These are phyloP conservation scores for Chrysoporthe puriensis DNA, from an alignment of 2,329 filamentous ascomycete genomes.

Conservation along the genomic window DNA sequence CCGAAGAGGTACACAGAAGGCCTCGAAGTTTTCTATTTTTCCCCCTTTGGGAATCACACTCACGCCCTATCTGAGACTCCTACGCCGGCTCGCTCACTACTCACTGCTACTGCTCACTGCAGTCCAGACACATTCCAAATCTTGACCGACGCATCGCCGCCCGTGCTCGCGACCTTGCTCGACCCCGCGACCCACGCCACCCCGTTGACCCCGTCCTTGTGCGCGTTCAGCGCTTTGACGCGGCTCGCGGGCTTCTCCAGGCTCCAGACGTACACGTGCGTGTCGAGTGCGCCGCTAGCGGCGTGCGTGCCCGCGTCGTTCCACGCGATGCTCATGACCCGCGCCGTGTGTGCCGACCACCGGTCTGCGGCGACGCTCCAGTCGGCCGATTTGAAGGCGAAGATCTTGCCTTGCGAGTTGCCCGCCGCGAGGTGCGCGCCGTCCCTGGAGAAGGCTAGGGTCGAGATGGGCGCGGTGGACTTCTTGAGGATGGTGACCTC, in stretches of 20 bases:
- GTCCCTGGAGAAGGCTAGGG: slow-evolving; percentile 79
- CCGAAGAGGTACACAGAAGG: not conserved
- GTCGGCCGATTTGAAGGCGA: slow-evolving; percentile 70
- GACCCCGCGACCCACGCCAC: slow-evolving; percentile 74
- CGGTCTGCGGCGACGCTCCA: slow-evolving; percentile 78
- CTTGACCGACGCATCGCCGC: slow-evolving; percentile 89
- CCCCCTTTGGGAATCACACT: not conserved
- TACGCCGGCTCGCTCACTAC: not conserved
- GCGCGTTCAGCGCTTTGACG: slow-evolving; percentile 82
- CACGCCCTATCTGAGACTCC: not conserved
- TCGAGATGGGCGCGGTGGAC: slow-evolving; percentile 73
- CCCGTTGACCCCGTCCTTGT: slow-evolving; percentile 93
- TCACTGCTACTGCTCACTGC: slow-evolving; percentile 39
- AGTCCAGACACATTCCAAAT: slow-evolving; percentile 73
- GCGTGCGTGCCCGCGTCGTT: slow-evolving; percentile 76
- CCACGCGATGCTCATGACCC: slow-evolving; percentile 70
- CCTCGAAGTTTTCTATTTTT: not conserved
- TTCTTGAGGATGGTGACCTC: slow-evolving; percentile 63
- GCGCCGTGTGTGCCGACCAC: slow-evolving; percentile 64
- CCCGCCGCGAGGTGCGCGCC: slow-evolving; percentile 82
- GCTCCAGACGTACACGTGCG: slow-evolving; percentile 92
- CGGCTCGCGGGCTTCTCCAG: slow-evolving; percentile 80
- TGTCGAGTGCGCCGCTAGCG: slow-evolving; percentile 85
- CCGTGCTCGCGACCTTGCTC: slow-evolving; percentile 73
- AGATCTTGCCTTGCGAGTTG: slow-evolving; percentile 83